A percentile compares a stretch with the other conserved stretches of the same genome.
phyloP scores from a whole-genome alignment of 345 rosid species.

The Mallotus nudiflorus region DNA sequence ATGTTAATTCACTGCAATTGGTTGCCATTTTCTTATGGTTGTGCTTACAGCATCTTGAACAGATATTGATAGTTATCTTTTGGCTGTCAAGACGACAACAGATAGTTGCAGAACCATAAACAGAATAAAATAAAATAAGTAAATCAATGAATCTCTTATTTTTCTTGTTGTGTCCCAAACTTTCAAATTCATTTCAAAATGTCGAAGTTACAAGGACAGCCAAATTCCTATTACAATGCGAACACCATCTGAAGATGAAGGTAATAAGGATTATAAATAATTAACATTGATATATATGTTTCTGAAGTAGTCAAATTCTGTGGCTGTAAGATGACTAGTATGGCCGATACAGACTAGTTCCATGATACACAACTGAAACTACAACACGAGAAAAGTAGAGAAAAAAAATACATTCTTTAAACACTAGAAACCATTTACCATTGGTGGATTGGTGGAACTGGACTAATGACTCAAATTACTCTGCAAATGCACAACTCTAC shows the following conservation, averaged over 20 bases:
- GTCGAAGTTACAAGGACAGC: constrained; percentile 7
- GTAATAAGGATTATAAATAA: background rate
- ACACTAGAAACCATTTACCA: constrained; percentile 13
- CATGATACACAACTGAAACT: constrained; percentile 14
- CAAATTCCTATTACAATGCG: background rate
- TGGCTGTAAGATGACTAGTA: constrained; percentile 6
- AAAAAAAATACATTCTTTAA: background rate
- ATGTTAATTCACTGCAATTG: no score
- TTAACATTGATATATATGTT: constrained; percentile 9
- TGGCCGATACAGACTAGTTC: constrained; percentile 5
- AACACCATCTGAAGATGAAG: background rate
- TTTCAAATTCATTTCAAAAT: background rate
- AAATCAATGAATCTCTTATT: background rate
- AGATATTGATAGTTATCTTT: no score
- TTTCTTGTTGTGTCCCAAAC: background rate
- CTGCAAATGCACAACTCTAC: constrained; percentile 18
- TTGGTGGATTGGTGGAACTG: background rate
- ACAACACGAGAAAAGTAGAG: background rate
- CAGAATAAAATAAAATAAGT: no score
- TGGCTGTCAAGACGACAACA: no score
- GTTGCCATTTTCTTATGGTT: no score
- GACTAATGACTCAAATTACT: constrained; percentile 9
- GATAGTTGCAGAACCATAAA: no score
- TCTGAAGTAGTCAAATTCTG: background rate
- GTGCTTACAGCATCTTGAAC: no score